These are phyloP conservation scores for Babesia microti DNA, from an alignment of 169 alveolate genomes.

Conservation along the genomic window DNA sequence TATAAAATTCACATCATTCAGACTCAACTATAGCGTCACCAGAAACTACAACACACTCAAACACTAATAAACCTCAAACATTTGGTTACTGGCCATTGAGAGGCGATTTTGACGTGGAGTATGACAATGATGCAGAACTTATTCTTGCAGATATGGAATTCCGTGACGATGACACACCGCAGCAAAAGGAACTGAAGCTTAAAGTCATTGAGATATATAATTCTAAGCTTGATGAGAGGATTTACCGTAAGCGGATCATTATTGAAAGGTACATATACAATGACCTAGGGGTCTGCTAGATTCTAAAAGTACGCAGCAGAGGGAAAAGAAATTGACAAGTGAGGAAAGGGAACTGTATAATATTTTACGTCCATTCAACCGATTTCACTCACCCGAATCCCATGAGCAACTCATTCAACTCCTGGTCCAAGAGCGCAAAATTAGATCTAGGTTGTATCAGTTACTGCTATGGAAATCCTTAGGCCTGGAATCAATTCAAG, in stretches of 20 bases:
- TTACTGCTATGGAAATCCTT: slow-evolving; percentile 78
- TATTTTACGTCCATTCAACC: slow-evolving; percentile 67
- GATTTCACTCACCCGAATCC: slow-evolving; percentile 77
- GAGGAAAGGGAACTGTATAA: slow-evolving; percentile 81
- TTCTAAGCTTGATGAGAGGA: slow-evolving; percentile 79
- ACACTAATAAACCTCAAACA: slow-evolving; percentile 64
- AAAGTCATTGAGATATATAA: slow-evolving; percentile 76
- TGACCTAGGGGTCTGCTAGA: slow-evolving; percentile 69
- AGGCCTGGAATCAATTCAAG: slow-evolving; percentile 76
- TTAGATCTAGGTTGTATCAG: slow-evolving; percentile 67
- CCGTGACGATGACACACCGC: slow-evolving; percentile 69
- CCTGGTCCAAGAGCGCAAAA: slow-evolving; percentile 69
- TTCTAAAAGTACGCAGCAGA: slow-evolving; percentile 70
- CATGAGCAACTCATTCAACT: slow-evolving; percentile 76
- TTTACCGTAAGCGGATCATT: slow-evolving; percentile 68
- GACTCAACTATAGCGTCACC: slow-evolving; percentile 10
- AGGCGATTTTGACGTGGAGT: slow-evolving; percentile 96
- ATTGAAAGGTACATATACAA: slow-evolving; percentile 50
- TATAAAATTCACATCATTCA: background rate
- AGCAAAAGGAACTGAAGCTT: slow-evolving; percentile 64
- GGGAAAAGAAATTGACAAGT: slow-evolving; percentile 74
- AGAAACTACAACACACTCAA: slow-evolving; percentile 32
- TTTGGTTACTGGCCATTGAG: slow-evolving; percentile 93
- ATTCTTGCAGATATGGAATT: slow-evolving; percentile 94
- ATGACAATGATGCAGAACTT: slow-evolving; percentile 95